Percentiles rank a stretch among this genome's conserved stretches.
Conservation (phyloP, 129 eudicot genomes). For the Arctium lappa region DNA sequence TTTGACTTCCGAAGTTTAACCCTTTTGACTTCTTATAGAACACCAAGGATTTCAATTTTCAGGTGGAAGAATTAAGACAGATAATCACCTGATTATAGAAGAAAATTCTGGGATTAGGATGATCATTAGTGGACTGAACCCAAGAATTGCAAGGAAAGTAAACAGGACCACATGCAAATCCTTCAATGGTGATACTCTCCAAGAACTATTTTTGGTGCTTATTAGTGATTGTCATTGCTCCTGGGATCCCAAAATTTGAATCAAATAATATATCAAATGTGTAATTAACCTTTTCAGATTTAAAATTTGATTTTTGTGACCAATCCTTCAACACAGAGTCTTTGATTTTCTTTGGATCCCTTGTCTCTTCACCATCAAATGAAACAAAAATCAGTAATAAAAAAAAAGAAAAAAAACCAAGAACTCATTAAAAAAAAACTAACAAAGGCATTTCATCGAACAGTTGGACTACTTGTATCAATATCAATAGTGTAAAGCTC, state of each 20-base stretch:
- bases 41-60: too few relatives aligned
- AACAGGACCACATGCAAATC: slow-evolving; percentile 87
- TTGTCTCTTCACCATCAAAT: slow-evolving; percentile 60
- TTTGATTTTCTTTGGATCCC: slow-evolving; percentile 67
- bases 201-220: slow-evolving; percentile 77
- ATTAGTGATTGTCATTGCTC: slow-evolving; percentile 73
- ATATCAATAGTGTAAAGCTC: slow-evolving; percentile 63
- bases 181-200: slow-evolving; percentile 88
- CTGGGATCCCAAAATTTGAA: slow-evolving; percentile 75
- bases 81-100: too few relatives aligned
- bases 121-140: too few relatives aligned
- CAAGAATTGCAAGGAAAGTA: too few relatives aligned
- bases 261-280: slow-evolving; percentile 70
- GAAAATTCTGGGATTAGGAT: too few relatives aligned
- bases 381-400: too few relatives aligned
- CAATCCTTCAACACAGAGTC: slow-evolving; percentile 79
- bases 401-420: neutral
- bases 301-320: slow-evolving; percentile 73
- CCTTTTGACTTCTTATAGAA: too few relatives aligned
- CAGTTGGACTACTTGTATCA: slow-evolving; percentile 68
- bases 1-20: too few relatives aligned
- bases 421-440: neutral
- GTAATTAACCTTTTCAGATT: slow-evolving; percentile 74
- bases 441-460: slow-evolving; percentile 3
- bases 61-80: too few relatives aligned